Conservation (phyloP, 2,329 filamentous ascomycete genomes). For the Diaporthe helianthi region DNA sequence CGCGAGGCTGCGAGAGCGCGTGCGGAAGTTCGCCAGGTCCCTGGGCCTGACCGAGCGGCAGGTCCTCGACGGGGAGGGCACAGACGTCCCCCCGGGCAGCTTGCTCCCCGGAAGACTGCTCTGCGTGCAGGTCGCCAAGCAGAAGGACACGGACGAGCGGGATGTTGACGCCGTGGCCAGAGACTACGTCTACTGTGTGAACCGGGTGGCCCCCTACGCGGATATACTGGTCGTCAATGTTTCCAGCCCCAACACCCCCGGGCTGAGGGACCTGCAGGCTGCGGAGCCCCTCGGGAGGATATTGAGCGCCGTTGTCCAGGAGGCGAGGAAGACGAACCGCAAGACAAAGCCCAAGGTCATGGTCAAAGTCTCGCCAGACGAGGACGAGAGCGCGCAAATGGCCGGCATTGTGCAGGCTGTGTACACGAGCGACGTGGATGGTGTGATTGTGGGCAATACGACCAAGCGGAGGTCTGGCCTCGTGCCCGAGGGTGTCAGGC, state of each 20-base stretch:
- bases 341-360: slow-evolving; percentile 82
- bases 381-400: slow-evolving; percentile 85
- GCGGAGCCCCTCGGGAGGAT: slow-evolving; percentile 83
- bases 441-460: slow-evolving; percentile 96
- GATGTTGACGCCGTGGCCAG: slow-evolving; percentile 83
- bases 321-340: slow-evolving; percentile 70
- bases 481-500: slow-evolving; percentile 68
- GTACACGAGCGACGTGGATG: slow-evolving; percentile 84
- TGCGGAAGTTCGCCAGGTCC: slow-evolving; percentile 77
- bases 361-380: slow-evolving; percentile 98
- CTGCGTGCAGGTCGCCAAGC: slow-evolving; percentile 95
- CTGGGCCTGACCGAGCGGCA: slow-evolving; percentile 74
- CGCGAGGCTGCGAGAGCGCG: slow-evolving; percentile 75
- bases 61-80: slow-evolving; percentile 77
- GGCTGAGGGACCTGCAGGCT: slow-evolving; percentile 85
- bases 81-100: slow-evolving; percentile 80
- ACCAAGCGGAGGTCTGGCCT: slow-evolving; percentile 82
- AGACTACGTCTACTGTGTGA: slow-evolving; percentile 89
- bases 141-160: slow-evolving; percentile 86
- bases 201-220: slow-evolving; percentile 82
- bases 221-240: slow-evolving; percentile 99
- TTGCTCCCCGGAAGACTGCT: slow-evolving; percentile 77
- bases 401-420: slow-evolving; percentile 88
- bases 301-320: slow-evolving; percentile 80
- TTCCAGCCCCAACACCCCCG: slow-evolving; percentile 94